A percentile compares a stretch with the other conserved stretches of the same genome.
phyloP scores from a whole-genome alignment of 352 stramenopile genomes.

The Globisporangium viniferum region DNA sequence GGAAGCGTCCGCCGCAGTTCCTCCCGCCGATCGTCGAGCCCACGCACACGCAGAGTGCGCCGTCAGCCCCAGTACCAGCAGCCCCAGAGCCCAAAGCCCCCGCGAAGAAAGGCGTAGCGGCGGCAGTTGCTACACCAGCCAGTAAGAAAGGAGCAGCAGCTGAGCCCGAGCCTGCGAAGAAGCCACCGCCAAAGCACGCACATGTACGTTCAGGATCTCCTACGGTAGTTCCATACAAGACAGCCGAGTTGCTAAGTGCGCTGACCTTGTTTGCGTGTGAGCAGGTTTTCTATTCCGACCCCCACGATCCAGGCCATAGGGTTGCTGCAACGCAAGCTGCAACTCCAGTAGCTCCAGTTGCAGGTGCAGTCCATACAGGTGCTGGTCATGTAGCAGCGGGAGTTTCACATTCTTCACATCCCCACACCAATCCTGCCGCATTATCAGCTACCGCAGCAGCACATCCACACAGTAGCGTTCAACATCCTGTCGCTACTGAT shows the following conservation, averaged over 20 bases:
- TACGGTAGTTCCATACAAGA: too few species aligned
- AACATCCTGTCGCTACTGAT: slow-evolving; percentile 3
- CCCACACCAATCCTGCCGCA: neutral
- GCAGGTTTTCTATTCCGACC: slow-evolving; percentile 29
- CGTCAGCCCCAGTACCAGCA: slow-evolving; percentile 15
- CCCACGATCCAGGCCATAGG: slow-evolving; percentile 22
- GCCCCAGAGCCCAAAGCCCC: slow-evolving; percentile 28
- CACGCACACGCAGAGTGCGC: neutral
- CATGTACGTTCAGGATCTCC: slow-evolving; percentile 25
- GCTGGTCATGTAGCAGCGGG: slow-evolving; percentile 2
- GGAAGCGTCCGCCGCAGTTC: slow-evolving; percentile 65
- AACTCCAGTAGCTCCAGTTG: neutral
- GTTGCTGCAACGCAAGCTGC: neutral
- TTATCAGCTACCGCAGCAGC: neutral
- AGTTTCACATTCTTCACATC: neutral
- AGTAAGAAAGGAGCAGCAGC: slow-evolving; percentile 36
- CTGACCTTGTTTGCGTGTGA: neutral
- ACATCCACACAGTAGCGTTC: slow-evolving; percentile 4
- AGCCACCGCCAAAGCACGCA: slow-evolving; percentile 36
- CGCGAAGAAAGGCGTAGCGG: slow-evolving; percentile 25
- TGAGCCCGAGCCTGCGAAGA: slow-evolving; percentile 45
- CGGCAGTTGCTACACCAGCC: neutral
- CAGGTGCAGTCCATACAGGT: slow-evolving; percentile 2
- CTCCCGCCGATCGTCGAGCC: slow-evolving; percentile 45
- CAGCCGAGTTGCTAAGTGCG: too few species aligned